Evolutionary conservation across 345 rosid species (phyloP), one percentile per base, ranked within the genome.

Genomic region (Limnanthes douglasii): DNA sequence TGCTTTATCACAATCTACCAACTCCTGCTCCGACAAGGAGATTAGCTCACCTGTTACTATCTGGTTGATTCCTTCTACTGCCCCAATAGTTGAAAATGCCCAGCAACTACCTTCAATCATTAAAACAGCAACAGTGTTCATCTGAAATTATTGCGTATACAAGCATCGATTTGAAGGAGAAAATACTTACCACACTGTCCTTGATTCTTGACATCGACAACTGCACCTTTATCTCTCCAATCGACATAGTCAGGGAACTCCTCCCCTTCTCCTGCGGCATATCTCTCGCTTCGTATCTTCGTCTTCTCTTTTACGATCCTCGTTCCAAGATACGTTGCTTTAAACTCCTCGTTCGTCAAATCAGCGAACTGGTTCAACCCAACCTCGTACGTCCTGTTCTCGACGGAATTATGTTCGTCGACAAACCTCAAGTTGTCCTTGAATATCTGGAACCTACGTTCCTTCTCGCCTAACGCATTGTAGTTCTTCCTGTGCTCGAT

Each of bases 11-110:
- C 94, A 77, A 22, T 81, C 94, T 21, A 81, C 78, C 43, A 81
- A 60, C 45, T 81, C 78, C 37, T 81, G 94, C 59, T 73, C 88
- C 0, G 88, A 77, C 37, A 81, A 46, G 27, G 60, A 42, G 36
- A 81, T 40, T 10, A 77, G 39, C 1, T 73, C 72, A 6, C 88
- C 94, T 0, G 85, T 81, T 6, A 66, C 78, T 6, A 81, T 77
- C 65, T 69, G 58, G 59, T 66, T 81, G 20, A 81, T 53, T 11
- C 85, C 88, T 51, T 81, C 94, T 37, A 81, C 88, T 11, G 94
- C 78, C 40, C 58, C 81, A 34, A 81, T 28, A 5, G 94, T 60
- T 5, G 94, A 81, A 60, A 81, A 81, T 15, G 94, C 84, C 88
- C 88, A 77, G 62, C 94, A 69, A 36, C 94, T 81, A 57, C 94